These are phyloP conservation scores for Aeschynomene evenia DNA, from an alignment of 306 rosid species.

Conservation along the genomic window DNA sequence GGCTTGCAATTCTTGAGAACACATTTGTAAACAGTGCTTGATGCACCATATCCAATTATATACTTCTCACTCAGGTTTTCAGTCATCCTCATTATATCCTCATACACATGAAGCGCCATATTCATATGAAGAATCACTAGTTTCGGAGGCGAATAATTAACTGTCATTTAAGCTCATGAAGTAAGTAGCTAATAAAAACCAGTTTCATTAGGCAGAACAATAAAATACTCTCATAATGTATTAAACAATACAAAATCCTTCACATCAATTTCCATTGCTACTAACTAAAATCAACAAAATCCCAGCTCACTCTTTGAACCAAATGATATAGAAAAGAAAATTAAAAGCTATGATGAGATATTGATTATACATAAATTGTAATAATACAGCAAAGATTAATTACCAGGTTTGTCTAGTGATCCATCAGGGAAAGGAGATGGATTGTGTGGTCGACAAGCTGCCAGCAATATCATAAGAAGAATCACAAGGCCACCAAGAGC, in stretches of 20 bases:
- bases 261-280: neutral
- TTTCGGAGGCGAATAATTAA: constrained; percentile 70
- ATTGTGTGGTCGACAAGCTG: constrained; percentile 79
- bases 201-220: neutral
- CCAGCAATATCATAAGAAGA: constrained; percentile 86
- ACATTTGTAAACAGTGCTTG: constrained; percentile 96
- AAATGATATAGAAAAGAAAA: neutral
- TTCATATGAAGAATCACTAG: constrained; percentile 95
- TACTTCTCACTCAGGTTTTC: constrained; percentile 90
- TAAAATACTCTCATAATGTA: neutral
- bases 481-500: constrained; percentile 93
- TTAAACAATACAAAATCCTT: neutral
- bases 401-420: constrained; percentile 90
- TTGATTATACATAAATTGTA: neutral
- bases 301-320: neutral
- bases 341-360: neutral
- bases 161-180: constrained; percentile 42
- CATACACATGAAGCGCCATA: constrained; percentile 91
- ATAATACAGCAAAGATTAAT: neutral
- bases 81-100: constrained; percentile 95
- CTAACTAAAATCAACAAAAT: neutral
- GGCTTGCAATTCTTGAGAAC: constrained; percentile 94
- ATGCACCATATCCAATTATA: constrained; percentile 85
- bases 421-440: constrained; percentile 75
- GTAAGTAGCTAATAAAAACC: constrained; percentile 22